These are phyloP conservation scores for Tetraselmis striata DNA, from an alignment of 139 green algal genomes.

Conservation along the genomic window DNA sequence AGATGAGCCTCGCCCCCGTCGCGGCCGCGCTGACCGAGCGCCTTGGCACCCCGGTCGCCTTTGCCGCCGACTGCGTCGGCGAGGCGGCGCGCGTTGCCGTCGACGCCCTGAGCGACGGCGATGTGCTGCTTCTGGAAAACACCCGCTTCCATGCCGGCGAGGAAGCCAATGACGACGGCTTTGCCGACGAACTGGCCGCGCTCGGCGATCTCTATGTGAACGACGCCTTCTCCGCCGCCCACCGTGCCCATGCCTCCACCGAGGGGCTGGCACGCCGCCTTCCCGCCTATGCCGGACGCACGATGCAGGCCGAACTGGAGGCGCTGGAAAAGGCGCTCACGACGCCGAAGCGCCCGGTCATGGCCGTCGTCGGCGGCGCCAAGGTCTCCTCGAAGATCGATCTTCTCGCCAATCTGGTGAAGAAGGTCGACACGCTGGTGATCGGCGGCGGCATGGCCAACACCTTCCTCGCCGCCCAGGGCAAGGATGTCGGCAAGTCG, in stretches of 20 bases:
- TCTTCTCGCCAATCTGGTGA: conserved; percentile 30
- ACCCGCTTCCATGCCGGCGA: conserved; percentile 47
- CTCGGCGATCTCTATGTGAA: conserved; percentile 43
- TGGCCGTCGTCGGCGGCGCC: conserved; percentile 43
- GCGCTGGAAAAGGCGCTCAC: not conserved
- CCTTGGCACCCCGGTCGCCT: no score
- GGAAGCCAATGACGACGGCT: conserved; percentile 20
- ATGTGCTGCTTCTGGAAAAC: conserved; percentile 48
- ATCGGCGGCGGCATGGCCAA: conserved; percentile 55
- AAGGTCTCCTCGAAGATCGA: conserved; percentile 54
- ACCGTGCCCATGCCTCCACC: conserved; percentile 34
- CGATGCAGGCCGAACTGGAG: conserved; percentile 20
- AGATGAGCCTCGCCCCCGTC: no score
- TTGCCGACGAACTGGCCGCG: conserved; percentile 28
- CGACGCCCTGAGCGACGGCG: no score
- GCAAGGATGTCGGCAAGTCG: conserved; percentile 34
- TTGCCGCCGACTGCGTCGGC: no score
- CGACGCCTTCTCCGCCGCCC: conserved; percentile 46
- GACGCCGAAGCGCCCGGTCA: not conserved
- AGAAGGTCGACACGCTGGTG: conserved; percentile 22
- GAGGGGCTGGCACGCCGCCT: conserved; percentile 26
- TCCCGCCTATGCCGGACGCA: conserved; percentile 21
- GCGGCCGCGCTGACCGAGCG: no score
- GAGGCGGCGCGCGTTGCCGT: no score
- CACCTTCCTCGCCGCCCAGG: conserved; percentile 45